phyloP scores from a whole-genome alignment of 176 grass and related monocot species.

The Guadua angustifolia region DNA sequence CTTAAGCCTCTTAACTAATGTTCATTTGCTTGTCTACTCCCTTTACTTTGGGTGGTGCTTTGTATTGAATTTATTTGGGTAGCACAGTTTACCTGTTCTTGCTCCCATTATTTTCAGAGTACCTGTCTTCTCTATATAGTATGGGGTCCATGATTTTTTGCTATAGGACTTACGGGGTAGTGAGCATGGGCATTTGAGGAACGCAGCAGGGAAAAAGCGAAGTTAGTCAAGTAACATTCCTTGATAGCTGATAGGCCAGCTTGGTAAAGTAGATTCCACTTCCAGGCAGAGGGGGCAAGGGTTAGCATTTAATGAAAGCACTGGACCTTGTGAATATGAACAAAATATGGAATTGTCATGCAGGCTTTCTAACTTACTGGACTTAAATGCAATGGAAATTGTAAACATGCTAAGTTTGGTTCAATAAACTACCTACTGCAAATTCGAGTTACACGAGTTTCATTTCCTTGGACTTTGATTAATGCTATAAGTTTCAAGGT shows the following conservation, averaged over 20 bases:
- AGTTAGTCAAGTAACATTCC: neutral
- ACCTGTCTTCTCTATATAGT: neutral
- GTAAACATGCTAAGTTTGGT: neutral
- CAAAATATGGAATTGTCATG: neutral
- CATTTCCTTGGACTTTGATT: neutral
- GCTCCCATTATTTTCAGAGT: neutral
- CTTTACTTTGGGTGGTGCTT: neutral
- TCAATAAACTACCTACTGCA: neutral
- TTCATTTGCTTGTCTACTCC: neutral
- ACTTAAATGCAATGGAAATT: neutral
- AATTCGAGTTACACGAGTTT: neutral
- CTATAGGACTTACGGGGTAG: neutral
- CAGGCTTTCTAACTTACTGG: neutral
- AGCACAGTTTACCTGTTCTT: neutral
- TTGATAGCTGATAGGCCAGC: conserved; percentile 2
- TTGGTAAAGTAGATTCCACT: neutral
- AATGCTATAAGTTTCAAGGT: neutral
- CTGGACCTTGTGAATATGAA: neutral
- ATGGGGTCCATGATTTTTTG: neutral
- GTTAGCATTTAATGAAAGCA: neutral
- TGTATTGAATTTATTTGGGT: neutral
- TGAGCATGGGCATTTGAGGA: neutral
- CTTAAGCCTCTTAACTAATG: neutral
- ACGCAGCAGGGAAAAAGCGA: neutral
- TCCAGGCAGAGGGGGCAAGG: neutral